A percentile compares a stretch with the other conserved stretches of the same genome.
Conservation (phyloP, 208 protist species). For the Leishmania braziliensis region DNA sequence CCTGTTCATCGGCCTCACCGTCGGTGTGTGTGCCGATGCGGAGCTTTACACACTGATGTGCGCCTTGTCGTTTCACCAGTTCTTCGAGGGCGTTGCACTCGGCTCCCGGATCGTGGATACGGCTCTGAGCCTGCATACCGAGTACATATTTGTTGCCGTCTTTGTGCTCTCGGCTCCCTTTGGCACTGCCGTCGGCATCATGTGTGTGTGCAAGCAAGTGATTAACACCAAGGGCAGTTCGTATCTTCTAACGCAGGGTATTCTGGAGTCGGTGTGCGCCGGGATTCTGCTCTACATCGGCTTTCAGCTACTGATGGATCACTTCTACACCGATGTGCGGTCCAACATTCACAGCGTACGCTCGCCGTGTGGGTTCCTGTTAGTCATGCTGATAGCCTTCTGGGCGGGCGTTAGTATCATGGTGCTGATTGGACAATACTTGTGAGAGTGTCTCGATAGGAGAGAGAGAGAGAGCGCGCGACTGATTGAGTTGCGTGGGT, state of each 20-base stretch:
- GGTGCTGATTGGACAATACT: constrained; percentile 34
- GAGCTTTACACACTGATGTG: constrained; percentile 47
- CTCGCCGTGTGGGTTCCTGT: constrained; percentile 7
- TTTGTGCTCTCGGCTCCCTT: constrained; percentile 66
- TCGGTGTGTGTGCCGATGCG: constrained; percentile 47
- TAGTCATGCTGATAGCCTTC: constrained; percentile 45
- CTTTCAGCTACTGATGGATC: constrained; percentile 52
- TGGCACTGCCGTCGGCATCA: constrained; percentile 38
- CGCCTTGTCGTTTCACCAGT: constrained; percentile 71
- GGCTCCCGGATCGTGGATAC: constrained; percentile 59
- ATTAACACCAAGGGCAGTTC: constrained; percentile 32
- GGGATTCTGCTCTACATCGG: constrained; percentile 75
- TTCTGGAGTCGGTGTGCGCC: constrained; percentile 53
- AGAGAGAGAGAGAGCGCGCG: neutral
- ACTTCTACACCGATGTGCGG: constrained; percentile 57
- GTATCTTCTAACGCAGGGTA: constrained; percentile 50
- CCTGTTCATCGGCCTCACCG: constrained; percentile 63
- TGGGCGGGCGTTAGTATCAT: constrained; percentile 54
- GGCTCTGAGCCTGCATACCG: constrained; percentile 29
- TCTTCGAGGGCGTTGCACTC: constrained; percentile 71
- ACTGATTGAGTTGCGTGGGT: neutral
- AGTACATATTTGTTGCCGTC: constrained; percentile 40
- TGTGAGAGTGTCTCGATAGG: constrained; percentile 4
- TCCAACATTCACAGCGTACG: constrained; percentile 9
- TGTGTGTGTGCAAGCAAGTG: constrained; percentile 26